phyloP scores from a whole-genome alignment of 1,284 basidiomycete genomes.

The Ustilago cynodontis region DNA sequence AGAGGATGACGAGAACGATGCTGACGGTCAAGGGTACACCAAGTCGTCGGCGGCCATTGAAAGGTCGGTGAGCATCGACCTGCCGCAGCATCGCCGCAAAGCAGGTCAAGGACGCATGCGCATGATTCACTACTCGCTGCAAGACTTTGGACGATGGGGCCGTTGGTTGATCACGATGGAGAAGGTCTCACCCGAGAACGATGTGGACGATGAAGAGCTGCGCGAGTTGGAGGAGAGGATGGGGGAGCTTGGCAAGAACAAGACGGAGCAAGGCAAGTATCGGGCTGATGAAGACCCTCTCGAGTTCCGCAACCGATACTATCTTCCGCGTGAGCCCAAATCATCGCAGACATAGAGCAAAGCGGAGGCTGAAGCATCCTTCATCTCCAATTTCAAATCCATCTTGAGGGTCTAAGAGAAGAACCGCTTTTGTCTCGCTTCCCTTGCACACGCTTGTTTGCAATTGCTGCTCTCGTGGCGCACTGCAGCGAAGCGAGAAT shows the following conservation, averaged over 20 bases:
- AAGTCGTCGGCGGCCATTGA: constrained; percentile 41
- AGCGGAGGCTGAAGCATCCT: too few relatives aligned
- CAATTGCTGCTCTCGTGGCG: too few relatives aligned
- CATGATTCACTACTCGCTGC: constrained; percentile 83
- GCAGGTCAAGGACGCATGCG: constrained; percentile 51
- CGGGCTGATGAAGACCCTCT: constrained; percentile 52
- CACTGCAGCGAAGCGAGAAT: too few relatives aligned
- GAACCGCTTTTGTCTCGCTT: background rate
- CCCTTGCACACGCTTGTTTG: background rate
- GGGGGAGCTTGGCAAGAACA: constrained; percentile 46
- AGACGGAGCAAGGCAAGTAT: constrained; percentile 45
- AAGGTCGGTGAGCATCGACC: constrained; percentile 77
- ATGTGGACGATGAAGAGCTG: constrained; percentile 36
- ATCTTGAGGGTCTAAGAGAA: background rate
- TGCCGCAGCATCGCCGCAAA: constrained; percentile 45
- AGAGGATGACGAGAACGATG: constrained; percentile 45
- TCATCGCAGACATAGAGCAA: constrained; percentile 8
- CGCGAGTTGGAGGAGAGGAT: constrained; percentile 39
- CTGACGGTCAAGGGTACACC: constrained; percentile 73
- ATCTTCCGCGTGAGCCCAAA: constrained; percentile 33
- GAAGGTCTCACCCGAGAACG: constrained; percentile 50
- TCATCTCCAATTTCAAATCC: background rate
- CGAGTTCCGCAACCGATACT: constrained; percentile 62
- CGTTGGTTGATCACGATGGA: constrained; percentile 72
- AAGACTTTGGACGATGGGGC: constrained; percentile 96